Evolutionary conservation across 768 basidiomycete species (phyloP).

Genomic region (Candolleomyces eurysporus): DNA sequence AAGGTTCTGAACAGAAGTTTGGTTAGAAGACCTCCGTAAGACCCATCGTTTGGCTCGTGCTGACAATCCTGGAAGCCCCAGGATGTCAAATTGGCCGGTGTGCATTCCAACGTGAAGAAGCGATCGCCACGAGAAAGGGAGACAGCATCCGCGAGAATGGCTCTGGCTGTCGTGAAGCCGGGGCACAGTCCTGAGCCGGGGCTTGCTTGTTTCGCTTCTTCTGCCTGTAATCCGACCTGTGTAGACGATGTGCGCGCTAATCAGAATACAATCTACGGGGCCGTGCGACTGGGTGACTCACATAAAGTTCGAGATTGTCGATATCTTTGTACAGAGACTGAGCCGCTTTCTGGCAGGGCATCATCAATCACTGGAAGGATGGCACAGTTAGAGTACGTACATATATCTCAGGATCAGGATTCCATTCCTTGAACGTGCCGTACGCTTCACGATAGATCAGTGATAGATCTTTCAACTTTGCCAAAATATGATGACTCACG

Average conservation of each 20-base stretch:
- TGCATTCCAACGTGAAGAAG: constrained; percentile 75
- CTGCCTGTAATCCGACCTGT: constrained; percentile 68
- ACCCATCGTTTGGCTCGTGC: constrained; percentile 61
- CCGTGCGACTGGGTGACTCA: constrained; percentile 26
- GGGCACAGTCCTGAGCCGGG: constrained; percentile 79
- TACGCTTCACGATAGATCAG: constrained; percentile 43
- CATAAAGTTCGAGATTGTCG: constrained; percentile 79
- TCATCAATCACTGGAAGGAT: not conserved
- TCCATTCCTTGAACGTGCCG: constrained; percentile 68
- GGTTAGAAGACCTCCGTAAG: constrained; percentile 72
- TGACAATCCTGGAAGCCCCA: constrained; percentile 81
- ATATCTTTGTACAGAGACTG: constrained; percentile 66
- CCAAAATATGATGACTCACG: constrained; percentile 35
- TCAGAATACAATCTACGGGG: not conserved
- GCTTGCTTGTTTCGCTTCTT: constrained; percentile 61
- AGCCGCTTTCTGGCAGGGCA: constrained; percentile 49
- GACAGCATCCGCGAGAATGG: constrained; percentile 81
- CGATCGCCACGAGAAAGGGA: constrained; percentile 76
- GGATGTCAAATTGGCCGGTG: constrained; percentile 74
- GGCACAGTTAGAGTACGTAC: constrained; percentile 30
- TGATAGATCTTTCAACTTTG: constrained; percentile 3
- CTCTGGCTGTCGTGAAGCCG: constrained; percentile 79
- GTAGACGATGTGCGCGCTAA: not conserved
- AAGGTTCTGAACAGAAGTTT: constrained; percentile 72
- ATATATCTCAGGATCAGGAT: constrained; percentile 53